phyloP scores from a whole-genome alignment of 352 stramenopile genomes.

The Phytopythium delawarense region DNA sequence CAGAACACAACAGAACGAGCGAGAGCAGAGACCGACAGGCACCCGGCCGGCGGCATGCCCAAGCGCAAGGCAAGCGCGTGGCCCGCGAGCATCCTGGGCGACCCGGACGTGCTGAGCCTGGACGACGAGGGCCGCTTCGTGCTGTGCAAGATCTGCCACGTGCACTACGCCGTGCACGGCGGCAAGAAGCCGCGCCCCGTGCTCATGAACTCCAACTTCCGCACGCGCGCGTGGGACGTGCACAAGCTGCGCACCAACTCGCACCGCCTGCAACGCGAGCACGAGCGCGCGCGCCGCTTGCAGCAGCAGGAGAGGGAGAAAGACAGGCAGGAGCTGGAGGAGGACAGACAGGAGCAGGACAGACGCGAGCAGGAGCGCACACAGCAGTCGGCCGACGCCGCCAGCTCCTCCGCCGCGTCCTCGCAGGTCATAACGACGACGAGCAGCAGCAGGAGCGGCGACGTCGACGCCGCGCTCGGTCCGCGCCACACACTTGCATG shows the following conservation, averaged over 20 bases:
- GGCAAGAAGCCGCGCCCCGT: slow-evolving; percentile 80
- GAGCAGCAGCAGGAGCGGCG: slow-evolving; percentile 13
- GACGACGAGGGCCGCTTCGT: slow-evolving; percentile 76
- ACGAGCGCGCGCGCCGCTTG: slow-evolving; percentile 26
- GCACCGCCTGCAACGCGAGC: slow-evolving; percentile 65
- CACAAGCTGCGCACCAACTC: slow-evolving; percentile 82
- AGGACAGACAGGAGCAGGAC: slow-evolving; percentile 6
- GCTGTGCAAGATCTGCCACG: slow-evolving; percentile 79
- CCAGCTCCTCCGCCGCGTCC: slow-evolving; percentile 8
- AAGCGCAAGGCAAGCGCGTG: slow-evolving; percentile 79
- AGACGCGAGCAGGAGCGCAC: slow-evolving; percentile 2
- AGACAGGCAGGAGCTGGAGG: slow-evolving; percentile 1
- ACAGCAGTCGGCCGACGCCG: neutral
- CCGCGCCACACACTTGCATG: too few species aligned
- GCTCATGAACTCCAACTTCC: slow-evolving; percentile 83
- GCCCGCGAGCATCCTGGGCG: slow-evolving; percentile 58
- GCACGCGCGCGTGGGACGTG: slow-evolving; percentile 72
- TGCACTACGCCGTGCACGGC: slow-evolving; percentile 76
- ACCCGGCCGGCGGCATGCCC: slow-evolving; percentile 27
- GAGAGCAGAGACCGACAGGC: neutral
- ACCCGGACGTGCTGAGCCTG: slow-evolving; percentile 72
- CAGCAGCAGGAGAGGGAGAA: slow-evolving; percentile 8
- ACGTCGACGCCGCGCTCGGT: too few species aligned
- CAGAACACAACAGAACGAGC: slow-evolving; percentile 9
- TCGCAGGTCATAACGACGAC: slow-evolving; percentile 7